Evolutionary conservation across 2,329 filamentous ascomycete species (phyloP), one percentile per base, ranked within the genome.

Genomic region (Phyllosticta paracitricarpa): DNA sequence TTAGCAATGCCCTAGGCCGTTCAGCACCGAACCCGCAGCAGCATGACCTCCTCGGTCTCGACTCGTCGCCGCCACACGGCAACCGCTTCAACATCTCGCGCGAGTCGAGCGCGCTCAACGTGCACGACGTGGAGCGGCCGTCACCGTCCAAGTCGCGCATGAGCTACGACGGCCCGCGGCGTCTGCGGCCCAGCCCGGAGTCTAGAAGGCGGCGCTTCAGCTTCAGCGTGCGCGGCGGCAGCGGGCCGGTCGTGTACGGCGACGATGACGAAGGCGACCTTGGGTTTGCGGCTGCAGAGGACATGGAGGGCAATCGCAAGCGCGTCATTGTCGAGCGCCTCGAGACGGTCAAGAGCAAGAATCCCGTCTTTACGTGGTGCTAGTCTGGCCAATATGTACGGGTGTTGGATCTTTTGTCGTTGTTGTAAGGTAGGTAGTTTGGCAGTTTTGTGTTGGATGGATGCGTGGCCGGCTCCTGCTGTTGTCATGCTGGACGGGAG

Each of bases 361-460:
- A 96, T 71, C 94, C 94, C 1, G 91, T 99, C 33, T 99, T 99
- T 75, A 96, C 89, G 54, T 99, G 94, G 89, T 99, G 94, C 79
- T 97, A 67, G 74, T 28, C 12, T 33, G 8, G 26, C 51, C 14
- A 2, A 48, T n/a, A 17, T 48, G 17, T 4, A n/a, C n/a, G 24
- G 30, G 6, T 55, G 10, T 51, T 22, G 30, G 22, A 30, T 51
- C 12, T 24, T 9, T 51, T n/a, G 24, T 19, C 26, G 9, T 55
- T 22, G 35, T 9, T 17, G 40, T 48, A n/a, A 9, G 22, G n/a
- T 51, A 9, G 22, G n/a, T 51, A 48, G 58, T 61, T 51, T 7
- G 40, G 40, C 7, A 48, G 40, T 4, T 6, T 48, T n/a, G 40
- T n/a, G 40, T 48, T 48, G 40, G 40, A 48, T 48, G 17, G 40